Evolutionary conservation across 1,284 basidiomycete species (phyloP), one percentile per base, ranked within the genome.

Genomic region (Mycena citricolor): DNA sequence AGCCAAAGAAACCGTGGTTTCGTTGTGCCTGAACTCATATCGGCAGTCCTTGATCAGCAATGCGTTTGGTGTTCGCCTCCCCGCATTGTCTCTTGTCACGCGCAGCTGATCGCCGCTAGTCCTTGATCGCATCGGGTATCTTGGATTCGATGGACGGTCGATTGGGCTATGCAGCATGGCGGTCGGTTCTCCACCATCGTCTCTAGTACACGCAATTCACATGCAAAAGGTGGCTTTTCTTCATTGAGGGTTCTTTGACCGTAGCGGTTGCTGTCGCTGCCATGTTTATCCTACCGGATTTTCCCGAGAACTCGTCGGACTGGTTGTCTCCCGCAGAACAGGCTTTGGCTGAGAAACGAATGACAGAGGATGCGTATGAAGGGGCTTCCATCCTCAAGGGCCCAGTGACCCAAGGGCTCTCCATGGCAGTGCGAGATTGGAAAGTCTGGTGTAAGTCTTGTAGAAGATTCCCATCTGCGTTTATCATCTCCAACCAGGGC

Each of bases 61-160:
- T 66, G 90, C 88, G 1, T 91, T 92, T 59, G 88, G 90, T 24
- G 50, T 52, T 17, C 8, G 16, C 24, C 20, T 1, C 4, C 17
- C 16, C 30, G 5, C 22, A 10, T n/a, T 4, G 16, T 7, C 17
- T 25, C 6, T n/a, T 20, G 1, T 42, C 21, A 35, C n/a, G n/a
- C n/a, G n/a, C n/a, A n/a, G n/a, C n/a, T n/a, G 8, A 14, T 29
- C 19, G 10, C 23, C 23, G 19, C 7, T 13, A 49, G 12, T 73
- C 86, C 1, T 69, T 92, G n/a, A 77, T 92, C 42, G 87, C 86
- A 8, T 87, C 84, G 8, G 82, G 76, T 4, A 86, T 87, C 43
- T 67, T 89, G 47, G 67, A 72, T 43, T 70, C 72, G 21, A 90
- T 90, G 85, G 72, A 90, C 44, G 83, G 81, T 7, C 69, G 70